phyloP scores from a whole-genome alignment of 2,329 filamentous ascomycete genomes.

The Polychaeton citri region DNA sequence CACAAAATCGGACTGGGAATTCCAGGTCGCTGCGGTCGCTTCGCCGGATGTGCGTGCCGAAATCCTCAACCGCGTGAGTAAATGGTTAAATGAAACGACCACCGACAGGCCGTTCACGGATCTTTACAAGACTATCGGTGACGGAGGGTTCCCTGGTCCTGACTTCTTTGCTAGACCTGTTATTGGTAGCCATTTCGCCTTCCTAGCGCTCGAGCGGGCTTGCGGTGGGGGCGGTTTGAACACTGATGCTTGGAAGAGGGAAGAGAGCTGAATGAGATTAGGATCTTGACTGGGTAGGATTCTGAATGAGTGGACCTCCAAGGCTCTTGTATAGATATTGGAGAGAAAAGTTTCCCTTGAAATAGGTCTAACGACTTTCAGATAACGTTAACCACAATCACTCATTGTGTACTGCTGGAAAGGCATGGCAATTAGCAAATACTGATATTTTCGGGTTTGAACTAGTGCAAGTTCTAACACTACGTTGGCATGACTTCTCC shows the following conservation, averaged over 20 bases:
- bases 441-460: too few species aligned
- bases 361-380: too few species aligned
- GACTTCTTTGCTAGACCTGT: constrained; percentile 73
- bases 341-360: too few species aligned
- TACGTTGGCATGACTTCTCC: too few species aligned
- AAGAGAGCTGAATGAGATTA: too few species aligned
- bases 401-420: too few species aligned
- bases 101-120: constrained; percentile 69
- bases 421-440: too few species aligned
- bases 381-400: too few species aligned
- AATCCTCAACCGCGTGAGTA: constrained; percentile 60
- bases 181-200: constrained; percentile 74
- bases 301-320: too few species aligned
- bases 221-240: constrained; percentile 30
- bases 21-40: constrained; percentile 72
- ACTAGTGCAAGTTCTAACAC: too few species aligned
- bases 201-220: constrained; percentile 66
- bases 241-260: neutral
- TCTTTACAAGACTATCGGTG: constrained; percentile 66
- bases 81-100: constrained; percentile 72
- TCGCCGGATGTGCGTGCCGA: constrained; percentile 53
- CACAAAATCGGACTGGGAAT: constrained; percentile 84
- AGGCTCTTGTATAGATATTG: too few species aligned
- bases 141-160: constrained; percentile 60
- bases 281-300: too few species aligned